Evolutionary conservation across 495 filamentous ascomycete species (phyloP), one percentile per base, ranked within the genome.

Genomic region (Penicillium longicatenatum): DNA sequence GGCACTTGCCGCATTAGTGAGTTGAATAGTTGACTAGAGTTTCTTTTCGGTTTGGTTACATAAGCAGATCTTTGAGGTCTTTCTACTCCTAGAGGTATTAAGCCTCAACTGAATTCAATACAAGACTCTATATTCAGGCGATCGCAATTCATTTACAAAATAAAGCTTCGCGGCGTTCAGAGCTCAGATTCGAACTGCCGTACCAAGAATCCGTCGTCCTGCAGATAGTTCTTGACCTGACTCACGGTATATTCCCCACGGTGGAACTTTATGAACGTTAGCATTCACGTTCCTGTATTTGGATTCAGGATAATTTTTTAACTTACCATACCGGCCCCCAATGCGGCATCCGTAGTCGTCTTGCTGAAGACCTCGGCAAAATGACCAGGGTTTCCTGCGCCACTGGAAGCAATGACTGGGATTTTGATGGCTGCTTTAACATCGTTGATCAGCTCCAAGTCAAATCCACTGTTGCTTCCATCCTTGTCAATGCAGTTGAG

Each of bases 401-500:
- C 94, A 68, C 91, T 96, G 46, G 90, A 95, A 50, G 94, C 92
- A 75, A 98, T 95, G 44, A 98, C 93, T 1, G 94, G 94, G 62
- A 98, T 98, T 65, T 81, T 89, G 58, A 95, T 79, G 6, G 89
- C 83, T 30, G 69, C 74, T 75, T 98, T 98, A 24, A 98, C 93
- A 62, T 89, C 86, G 43, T 84, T 78, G 60, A 98, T 91, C 39
- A 98, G 75, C 77, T 98, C 95, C 26, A 97, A 73, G 73, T 98
- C 95, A 69, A 97, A 98, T 2, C 94, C 94, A 69, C 86, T 90
- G 70, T 95, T 97, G 55, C 91, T 94, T 39, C 94, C 94, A 67
- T 98, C 94, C 65, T 89, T 92, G 76, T 98, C 95, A 57, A 98
- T 98, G 77, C 92, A 97, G 71, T 98, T 98, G 37, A 98, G 79